Percentiles rank a stretch among this genome's conserved stretches.
Evolutionary conservation across 1,284 basidiomycete genomes (phyloP).

Genomic region (Cutaneotrichosporon cyanovorans): DNA sequence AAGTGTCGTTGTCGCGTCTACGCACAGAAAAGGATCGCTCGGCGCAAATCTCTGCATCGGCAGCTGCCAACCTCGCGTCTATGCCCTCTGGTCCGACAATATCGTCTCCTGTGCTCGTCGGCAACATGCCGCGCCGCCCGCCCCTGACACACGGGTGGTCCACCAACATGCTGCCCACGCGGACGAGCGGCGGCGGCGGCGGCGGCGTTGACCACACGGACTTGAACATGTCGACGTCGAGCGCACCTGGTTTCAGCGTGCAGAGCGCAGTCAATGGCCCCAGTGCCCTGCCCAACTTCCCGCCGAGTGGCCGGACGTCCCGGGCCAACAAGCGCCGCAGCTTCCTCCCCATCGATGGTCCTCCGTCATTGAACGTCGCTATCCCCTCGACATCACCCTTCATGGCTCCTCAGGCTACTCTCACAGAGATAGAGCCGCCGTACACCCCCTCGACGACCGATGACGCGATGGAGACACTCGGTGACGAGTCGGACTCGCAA

Average conservation of each 20-base stretch:
- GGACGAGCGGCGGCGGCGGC: background rate
- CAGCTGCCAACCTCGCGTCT: constrained; percentile 27
- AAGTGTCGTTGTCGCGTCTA: constrained; percentile 76
- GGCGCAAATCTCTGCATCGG: constrained; percentile 25
- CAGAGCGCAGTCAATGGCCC: background rate
- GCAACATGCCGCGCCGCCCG: constrained; percentile 6
- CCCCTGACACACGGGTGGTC: constrained; percentile 10
- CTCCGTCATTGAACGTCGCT: constrained; percentile 44
- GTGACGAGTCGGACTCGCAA: constrained; percentile 11
- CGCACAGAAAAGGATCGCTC: constrained; percentile 19
- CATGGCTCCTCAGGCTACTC: constrained; percentile 35
- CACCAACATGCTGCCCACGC: constrained; percentile 7
- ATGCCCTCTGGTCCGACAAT: constrained; percentile 31
- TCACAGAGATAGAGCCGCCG: constrained; percentile 8
- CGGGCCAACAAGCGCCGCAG: constrained; percentile 58
- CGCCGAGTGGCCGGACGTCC: background rate
- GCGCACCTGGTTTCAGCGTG: background rate
- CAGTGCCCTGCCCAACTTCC: background rate
- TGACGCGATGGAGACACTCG: constrained; percentile 16
- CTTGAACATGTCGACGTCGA: background rate
- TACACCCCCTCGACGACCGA: background rate
- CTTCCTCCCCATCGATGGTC: constrained; percentile 65
- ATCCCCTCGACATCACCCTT: constrained; percentile 59
- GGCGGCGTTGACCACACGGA: background rate
- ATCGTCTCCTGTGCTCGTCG: constrained; percentile 24